Percentiles rank a stretch among this genome's conserved stretches.
phyloP scores from a whole-genome alignment of 2,329 filamentous ascomycete genomes.

The Penicillium vulpinum region DNA sequence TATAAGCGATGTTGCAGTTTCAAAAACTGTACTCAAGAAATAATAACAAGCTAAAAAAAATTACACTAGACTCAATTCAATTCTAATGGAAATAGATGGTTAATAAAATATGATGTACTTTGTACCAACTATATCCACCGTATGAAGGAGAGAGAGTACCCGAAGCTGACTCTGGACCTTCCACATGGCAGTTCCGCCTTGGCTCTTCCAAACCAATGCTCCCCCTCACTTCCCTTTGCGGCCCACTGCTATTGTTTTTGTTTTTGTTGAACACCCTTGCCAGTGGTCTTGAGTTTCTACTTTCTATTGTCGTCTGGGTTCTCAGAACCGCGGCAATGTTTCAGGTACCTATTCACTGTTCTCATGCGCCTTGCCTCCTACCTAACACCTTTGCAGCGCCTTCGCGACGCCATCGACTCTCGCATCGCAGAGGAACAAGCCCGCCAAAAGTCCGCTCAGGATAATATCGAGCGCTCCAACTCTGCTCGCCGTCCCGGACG shows the following conservation, averaged over 20 bases:
- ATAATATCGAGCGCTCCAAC: conserved; percentile 47
- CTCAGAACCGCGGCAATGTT: conserved; percentile 28
- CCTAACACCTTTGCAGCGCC: conserved; percentile 55
- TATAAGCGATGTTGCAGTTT: background rate
- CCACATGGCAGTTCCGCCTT: conserved; percentile 15
- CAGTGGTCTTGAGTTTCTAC: conserved; percentile 11
- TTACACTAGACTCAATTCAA: background rate
- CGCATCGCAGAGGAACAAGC: conserved; percentile 91
- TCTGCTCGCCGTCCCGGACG: conserved; percentile 41
- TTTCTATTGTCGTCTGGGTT: conserved; percentile 18
- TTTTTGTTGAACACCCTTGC: conserved; percentile 5
- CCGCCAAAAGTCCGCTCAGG: conserved; percentile 61
- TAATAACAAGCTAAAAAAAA: background rate
- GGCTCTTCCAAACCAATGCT: conserved; percentile 14
- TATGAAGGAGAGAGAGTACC: background rate
- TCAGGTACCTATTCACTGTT: conserved; percentile 19
- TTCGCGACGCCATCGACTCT: conserved; percentile 81
- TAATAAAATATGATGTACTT: background rate
- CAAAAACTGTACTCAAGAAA: background rate
- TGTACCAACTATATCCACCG: background rate
- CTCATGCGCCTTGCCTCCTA: conserved; percentile 2
- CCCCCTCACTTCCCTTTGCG: conserved; percentile 17
- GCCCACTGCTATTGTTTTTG: conserved; percentile 10
- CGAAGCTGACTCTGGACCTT: conserved; percentile 1
- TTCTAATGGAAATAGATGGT: background rate